Conservation (phyloP, 306 rosid genomes). For the Ammopiptanthus mongolicus region DNA sequence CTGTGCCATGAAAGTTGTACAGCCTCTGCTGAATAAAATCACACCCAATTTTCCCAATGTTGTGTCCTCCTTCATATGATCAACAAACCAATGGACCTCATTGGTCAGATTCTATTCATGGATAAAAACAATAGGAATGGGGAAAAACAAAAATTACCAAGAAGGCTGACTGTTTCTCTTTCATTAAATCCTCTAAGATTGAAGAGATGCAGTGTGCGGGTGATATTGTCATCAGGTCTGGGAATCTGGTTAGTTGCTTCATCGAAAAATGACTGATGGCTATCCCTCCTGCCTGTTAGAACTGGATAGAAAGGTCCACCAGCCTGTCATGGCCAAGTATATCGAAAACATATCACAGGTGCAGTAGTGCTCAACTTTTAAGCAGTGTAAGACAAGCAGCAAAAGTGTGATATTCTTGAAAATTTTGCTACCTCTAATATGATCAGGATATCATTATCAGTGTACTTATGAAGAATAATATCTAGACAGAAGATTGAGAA, state of each 20-base stretch:
- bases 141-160: slow-evolving; percentile 34
- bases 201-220: slow-evolving; percentile 57
- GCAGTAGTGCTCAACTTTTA: background rate
- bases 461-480: background rate
- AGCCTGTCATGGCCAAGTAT: slow-evolving; percentile 39
- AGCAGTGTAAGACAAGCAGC: background rate
- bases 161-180: slow-evolving; percentile 87
- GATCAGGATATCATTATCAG: background rate
- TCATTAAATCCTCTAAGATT: slow-evolving; percentile 60
- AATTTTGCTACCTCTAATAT: background rate
- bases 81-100: slow-evolving; percentile 6
- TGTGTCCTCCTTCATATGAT: slow-evolving; percentile 70
- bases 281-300: slow-evolving; percentile 72
- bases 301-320: slow-evolving; percentile 89
- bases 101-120: background rate
- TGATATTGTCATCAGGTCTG: slow-evolving; percentile 54
- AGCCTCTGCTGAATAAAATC: slow-evolving; percentile 56
- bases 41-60: slow-evolving; percentile 78
- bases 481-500: background rate
- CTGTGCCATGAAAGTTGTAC: slow-evolving; percentile 63
- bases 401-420: background rate
- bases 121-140: background rate
- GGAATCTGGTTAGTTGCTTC: slow-evolving; percentile 67
- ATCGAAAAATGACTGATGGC: slow-evolving; percentile 42
- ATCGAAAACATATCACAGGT: slow-evolving; percentile 6